phyloP scores from a whole-genome alignment of 371 early-diverging fungal species.

The Lichtheimia ornata region DNA sequence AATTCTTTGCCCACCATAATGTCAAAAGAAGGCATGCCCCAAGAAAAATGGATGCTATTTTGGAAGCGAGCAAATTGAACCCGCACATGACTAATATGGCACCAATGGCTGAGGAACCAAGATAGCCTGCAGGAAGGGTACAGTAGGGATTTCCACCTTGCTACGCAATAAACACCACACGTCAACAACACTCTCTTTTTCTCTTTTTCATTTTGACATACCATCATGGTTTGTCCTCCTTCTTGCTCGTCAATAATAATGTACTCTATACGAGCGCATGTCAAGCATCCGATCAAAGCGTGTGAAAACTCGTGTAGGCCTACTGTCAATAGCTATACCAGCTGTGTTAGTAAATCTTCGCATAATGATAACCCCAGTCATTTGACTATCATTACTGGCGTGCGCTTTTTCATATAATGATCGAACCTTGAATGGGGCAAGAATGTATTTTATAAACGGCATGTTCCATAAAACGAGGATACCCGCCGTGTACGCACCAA shows the following conservation, averaged over 20 bases:
- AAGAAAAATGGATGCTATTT: slow-evolving; percentile 79
- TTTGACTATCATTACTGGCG: background rate
- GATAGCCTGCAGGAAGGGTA: slow-evolving; percentile 75
- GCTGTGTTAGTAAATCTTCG: background rate
- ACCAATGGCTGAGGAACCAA: slow-evolving; percentile 77
- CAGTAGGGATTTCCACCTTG: slow-evolving; percentile 67
- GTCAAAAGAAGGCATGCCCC: slow-evolving; percentile 74
- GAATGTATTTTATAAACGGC: slow-evolving; percentile 71
- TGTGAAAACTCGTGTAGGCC: slow-evolving; percentile 82
- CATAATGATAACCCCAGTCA: slow-evolving; percentile 1
- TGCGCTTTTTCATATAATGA: background rate
- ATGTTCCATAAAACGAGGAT: slow-evolving; percentile 84
- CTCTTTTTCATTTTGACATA: slow-evolving; percentile 25
- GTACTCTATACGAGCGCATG: slow-evolving; percentile 82
- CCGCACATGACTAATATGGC: slow-evolving; percentile 87
- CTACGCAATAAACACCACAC: slow-evolving; percentile 22
- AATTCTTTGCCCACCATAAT: slow-evolving; percentile 82
- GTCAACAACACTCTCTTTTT: background rate
- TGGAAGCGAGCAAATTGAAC: slow-evolving; percentile 81
- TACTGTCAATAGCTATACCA: slow-evolving; percentile 65
- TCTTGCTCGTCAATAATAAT: slow-evolving; percentile 88
- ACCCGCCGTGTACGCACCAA: slow-evolving; percentile 63
- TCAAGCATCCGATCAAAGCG: slow-evolving; percentile 75
- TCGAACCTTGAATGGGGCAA: slow-evolving; percentile 85
- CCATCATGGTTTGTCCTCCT: slow-evolving; percentile 83